A percentile compares a stretch with the other conserved stretches of the same genome.
These are phyloP conservation scores for Nidularia pulvinata DNA, from an alignment of 768 basidiomycete genomes.

Conservation along the genomic window DNA sequence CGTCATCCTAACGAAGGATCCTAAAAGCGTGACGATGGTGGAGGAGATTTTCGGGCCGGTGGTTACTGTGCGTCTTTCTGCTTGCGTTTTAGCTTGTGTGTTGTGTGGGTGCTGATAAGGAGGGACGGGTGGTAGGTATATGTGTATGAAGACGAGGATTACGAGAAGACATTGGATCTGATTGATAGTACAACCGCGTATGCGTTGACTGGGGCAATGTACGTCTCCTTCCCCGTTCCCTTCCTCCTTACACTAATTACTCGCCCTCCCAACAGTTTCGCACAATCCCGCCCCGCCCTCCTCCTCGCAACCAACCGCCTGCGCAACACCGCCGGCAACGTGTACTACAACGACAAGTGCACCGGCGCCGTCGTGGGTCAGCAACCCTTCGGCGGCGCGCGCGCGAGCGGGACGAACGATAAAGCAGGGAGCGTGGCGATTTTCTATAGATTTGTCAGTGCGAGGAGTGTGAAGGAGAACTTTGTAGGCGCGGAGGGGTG, in stretches of 20 bases:
- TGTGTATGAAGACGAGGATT: slow-evolving; percentile 88
- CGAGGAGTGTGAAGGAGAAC: slow-evolving; percentile 96
- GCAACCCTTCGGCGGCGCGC: slow-evolving; percentile 96
- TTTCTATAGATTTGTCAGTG: slow-evolving; percentile 78
- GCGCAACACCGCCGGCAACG: slow-evolving; percentile 92
- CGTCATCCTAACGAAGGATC: slow-evolving; percentile 90
- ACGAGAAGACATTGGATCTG: slow-evolving; percentile 83
- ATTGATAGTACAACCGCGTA: slow-evolving; percentile 88
- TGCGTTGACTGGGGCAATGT: slow-evolving; percentile 96
- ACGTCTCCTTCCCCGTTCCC: slow-evolving; percentile 21
- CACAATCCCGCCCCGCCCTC: slow-evolving; percentile 78
- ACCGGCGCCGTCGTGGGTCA: slow-evolving; percentile 98
- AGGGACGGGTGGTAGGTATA: no score
- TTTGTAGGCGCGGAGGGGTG: slow-evolving; percentile 84
- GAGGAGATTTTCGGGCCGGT: slow-evolving; percentile 99
- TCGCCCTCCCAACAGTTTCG: slow-evolving; percentile 56
- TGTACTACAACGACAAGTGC: slow-evolving; percentile 98
- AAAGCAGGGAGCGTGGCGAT: slow-evolving; percentile 86
- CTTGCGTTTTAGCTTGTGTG: background rate
- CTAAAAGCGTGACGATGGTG: slow-evolving; percentile 83
- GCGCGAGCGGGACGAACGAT: slow-evolving; percentile 96
- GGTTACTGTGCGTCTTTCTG: slow-evolving; percentile 75
- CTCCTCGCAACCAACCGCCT: slow-evolving; percentile 79
- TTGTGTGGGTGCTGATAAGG: no score
- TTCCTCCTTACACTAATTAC: slow-evolving; percentile 5